Conservation (phyloP, 257 asterid species). For the Solanum pennellii region DNA sequence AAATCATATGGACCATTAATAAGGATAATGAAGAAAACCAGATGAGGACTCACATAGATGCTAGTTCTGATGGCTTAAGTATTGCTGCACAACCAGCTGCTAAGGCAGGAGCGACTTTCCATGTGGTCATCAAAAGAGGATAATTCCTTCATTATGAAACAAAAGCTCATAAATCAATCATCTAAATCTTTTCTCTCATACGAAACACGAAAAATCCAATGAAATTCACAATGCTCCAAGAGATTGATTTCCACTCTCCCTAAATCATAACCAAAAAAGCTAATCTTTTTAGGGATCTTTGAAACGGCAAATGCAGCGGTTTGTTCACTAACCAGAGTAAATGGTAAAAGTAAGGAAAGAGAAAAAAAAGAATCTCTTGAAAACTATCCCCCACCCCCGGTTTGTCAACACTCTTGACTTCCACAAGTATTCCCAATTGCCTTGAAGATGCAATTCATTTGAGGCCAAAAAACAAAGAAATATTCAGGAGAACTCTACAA, state of each 20-base stretch:
- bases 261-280: background rate
- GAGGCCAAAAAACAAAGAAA: background rate
- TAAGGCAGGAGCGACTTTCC: constrained; percentile 99
- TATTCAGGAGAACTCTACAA: background rate
- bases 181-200: background rate
- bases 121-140: constrained; percentile 90
- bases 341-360: background rate
- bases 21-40: background rate
- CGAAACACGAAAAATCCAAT: background rate
- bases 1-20: background rate
- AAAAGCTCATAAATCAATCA: background rate
- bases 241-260: background rate
- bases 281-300: background rate
- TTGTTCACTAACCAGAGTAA: background rate
- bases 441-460: background rate
- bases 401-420: background rate
- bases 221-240: background rate
- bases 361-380: background rate
- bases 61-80: constrained; percentile 90
- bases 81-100: constrained; percentile 97
- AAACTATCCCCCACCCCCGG: background rate
- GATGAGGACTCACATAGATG: constrained; percentile 49
- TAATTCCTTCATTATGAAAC: constrained; percentile 54
- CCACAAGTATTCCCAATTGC: background rate
- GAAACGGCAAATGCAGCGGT: background rate